Evolutionary conservation across 2,329 filamentous ascomycete genomes (phyloP), one percentile per base, ranked within the genome.

Genomic region (Stemphylium lycopersici): DNA sequence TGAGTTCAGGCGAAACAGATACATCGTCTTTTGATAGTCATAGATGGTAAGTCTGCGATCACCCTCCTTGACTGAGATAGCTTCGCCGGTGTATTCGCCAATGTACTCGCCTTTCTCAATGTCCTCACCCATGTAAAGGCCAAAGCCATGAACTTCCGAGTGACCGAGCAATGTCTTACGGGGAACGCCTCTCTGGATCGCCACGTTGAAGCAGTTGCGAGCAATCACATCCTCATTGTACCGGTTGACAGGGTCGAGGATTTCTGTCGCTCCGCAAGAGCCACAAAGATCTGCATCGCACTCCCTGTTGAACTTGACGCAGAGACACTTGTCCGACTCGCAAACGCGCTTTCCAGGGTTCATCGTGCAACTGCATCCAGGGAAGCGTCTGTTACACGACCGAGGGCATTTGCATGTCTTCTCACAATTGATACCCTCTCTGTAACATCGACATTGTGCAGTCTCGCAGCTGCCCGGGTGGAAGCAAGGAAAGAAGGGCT

Each of bases 1-100:
- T 38, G 57, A 67, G 58, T 85, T 86, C 15, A 86, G 69, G 5
- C 74, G 73, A 66, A 86, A 86, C 1, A 84, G 72, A 58, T 85
- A 91, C n/a, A 86, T 88, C 4, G 85, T 82, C 62, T 84, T 84
- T 18, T 84, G 83, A 39, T 81, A 76, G 51, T 84, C 81, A 59
- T 87, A 83, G 49, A 89, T 83, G 51, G 87, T 87, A 74, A 88
- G 87, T 33, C 90, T 82, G 3, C 89, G 83, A 20, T 90, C 84
- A 3, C 85, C 86, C 70, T 93, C 90, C 42, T 86, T 81, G 34
- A 84, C 83, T 4, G 84, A 87, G 52, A 93, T 87, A 10, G 91
- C 80, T 71, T 95, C 91, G 41, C 91, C 91, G 2, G 86, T 86
- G 70, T 95, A 95, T 71, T 95, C 91, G 29, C 90, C 88, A 15